These are phyloP conservation scores for Leishmania tropica DNA, from an alignment of 208 protist genomes.

Conservation along the genomic window DNA sequence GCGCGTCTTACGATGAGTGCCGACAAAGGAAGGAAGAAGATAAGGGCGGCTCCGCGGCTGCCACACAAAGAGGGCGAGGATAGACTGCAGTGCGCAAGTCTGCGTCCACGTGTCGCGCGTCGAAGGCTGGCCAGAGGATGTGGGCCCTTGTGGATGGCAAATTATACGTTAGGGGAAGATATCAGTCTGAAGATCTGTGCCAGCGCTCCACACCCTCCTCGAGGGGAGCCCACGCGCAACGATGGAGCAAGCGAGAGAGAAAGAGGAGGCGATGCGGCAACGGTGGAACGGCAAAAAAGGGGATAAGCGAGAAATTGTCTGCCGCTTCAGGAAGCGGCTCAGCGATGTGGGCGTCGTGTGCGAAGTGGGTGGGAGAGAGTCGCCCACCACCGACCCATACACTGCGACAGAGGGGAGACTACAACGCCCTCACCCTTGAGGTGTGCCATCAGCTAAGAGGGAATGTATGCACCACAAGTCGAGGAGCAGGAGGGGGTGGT, in stretches of 20 bases:
- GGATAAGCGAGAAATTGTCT: background rate
- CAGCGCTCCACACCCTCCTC: background rate
- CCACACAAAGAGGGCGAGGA: background rate
- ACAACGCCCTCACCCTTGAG: background rate
- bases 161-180: background rate
- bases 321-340: background rate
- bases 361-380: background rate
- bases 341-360: background rate
- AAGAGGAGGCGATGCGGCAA: background rate
- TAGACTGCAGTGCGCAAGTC: background rate
- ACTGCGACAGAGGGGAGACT: background rate
- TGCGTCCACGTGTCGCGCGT: background rate
- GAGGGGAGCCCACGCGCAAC: too few species aligned
- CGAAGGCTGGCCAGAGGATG: background rate
- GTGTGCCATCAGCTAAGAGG: background rate
- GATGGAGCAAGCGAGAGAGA: background rate
- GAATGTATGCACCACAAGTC: background rate
- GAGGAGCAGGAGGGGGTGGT: background rate
- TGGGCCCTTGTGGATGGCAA: background rate
- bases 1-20: background rate
- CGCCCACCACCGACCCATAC: background rate
- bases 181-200: background rate
- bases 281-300: background rate
- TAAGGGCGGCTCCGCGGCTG: background rate
- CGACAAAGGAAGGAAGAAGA: background rate